These are phyloP conservation scores for Gastrolobium villosum DNA, from an alignment of 306 rosid genomes.

Conservation along the genomic window DNA sequence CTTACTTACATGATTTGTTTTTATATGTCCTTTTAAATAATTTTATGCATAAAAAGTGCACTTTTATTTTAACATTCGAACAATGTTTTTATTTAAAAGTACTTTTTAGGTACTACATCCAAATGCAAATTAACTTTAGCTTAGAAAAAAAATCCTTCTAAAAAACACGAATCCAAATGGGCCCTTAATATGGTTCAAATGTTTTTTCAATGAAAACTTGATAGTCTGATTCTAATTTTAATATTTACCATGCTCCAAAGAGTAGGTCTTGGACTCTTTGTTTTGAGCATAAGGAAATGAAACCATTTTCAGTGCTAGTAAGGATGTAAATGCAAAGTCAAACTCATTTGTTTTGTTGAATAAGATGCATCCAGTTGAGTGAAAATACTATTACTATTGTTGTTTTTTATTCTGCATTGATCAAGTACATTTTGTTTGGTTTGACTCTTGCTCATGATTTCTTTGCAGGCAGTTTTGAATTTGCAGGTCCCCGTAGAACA, in stretches of 20 bases:
- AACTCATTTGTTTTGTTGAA: slow-evolving; percentile 24
- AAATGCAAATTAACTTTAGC: no score
- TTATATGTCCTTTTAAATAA: no score
- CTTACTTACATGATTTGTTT: no score
- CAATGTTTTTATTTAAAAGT: no score
- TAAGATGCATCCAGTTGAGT: slow-evolving; percentile 20
- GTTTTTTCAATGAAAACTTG: slow-evolving; percentile 21
- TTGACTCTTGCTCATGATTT: slow-evolving; percentile 41
- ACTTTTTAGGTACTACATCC: no score
- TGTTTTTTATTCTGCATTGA: slow-evolving; percentile 11
- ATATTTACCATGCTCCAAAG: neutral
- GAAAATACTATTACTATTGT: neutral
- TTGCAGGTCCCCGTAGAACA: slow-evolving; percentile 91
- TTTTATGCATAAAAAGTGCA: no score
- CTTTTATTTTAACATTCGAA: no score
- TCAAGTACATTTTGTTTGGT: slow-evolving; percentile 24
- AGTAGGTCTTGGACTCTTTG: slow-evolving; percentile 11
- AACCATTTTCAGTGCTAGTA: neutral
- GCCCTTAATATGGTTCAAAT: neutral
- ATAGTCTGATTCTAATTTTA: neutral
- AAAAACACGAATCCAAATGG: no score
- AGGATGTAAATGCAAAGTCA: neutral
- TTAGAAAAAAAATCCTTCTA: no score
- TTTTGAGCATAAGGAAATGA: slow-evolving; percentile 2
- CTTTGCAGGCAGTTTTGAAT: slow-evolving; percentile 95